Base-by-base conservation (phyloP, 2,329 filamentous ascomycete species). In the Aquanectria penicillioides region DNA sequence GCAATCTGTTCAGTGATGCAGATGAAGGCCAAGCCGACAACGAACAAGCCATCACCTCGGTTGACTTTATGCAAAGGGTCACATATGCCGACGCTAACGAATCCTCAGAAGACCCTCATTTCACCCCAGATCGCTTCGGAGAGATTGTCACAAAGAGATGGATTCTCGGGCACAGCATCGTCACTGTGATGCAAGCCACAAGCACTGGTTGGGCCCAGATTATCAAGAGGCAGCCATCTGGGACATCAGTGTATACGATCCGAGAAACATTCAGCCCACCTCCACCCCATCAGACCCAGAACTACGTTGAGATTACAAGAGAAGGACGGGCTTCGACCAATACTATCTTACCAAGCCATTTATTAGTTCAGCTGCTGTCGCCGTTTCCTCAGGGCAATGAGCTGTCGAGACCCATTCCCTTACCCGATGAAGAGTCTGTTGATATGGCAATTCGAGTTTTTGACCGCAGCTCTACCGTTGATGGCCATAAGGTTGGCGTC, bases 401-500 rank as follows among this genome's bases (percentile, higher is more conserved):
- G 20, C 80, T 84, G 9, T 78, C 85, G 54, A 89, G 90, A 41
- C 93, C 91, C 9, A 87, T 97, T 40, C 87, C 89, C 0, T 82
- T 98, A 6, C 93, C 93, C 0, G 77, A 81, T 23, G 83, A 90
- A 57, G 90, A 92, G 13, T 83, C 85, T 26, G 87, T 89, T 2
- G 84, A 87, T 31, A 87, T 94, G 65, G 90, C 92, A 1, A 89
- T 99, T 33, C 85, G 86, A 31, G 82, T 87, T 11, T 96, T 99
- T 74, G 95, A 99, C 75, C 88, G 89, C 26, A 96, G 88, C 64
- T 90, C 94, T 31, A 94, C 93, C 8, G 89, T 99, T 5, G 95
- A 99, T 75, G 93, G 93, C 6, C 93, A 98, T 81, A 97, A 97
- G 76, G 90, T 97, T 36, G 95, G 95, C 13, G 90, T 99, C 18